A percentile compares a stretch with the other conserved stretches of the same genome.
Evolutionary conservation across 352 stramenopile genomes (phyloP).

Genomic region (Globisporangium cystogenes): DNA sequence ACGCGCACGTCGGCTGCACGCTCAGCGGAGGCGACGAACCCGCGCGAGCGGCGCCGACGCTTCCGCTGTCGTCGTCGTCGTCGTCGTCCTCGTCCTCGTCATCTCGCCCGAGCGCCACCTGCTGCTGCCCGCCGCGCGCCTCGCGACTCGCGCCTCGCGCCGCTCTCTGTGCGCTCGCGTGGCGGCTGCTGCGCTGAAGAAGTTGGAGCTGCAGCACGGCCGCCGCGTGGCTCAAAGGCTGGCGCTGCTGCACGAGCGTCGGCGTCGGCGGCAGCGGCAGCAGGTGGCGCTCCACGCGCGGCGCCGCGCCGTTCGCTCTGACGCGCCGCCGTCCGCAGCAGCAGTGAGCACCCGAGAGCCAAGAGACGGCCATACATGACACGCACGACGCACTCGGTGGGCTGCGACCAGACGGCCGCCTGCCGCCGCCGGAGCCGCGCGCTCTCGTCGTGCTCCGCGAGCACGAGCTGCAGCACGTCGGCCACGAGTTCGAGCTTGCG

Average conservation of each 20-base stretch:
- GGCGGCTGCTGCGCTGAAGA: constrained; percentile 3
- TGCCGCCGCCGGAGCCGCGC: constrained; percentile 32
- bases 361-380: too few species aligned
- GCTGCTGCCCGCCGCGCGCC: neutral
- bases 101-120: neutral
- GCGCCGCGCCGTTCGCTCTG: constrained; percentile 10
- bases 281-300: constrained; percentile 37
- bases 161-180: neutral
- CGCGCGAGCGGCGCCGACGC: neutral
- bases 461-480: constrained; percentile 39
- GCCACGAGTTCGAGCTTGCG: constrained; percentile 50
- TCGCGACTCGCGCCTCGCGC: neutral
- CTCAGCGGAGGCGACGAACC: too few species aligned
- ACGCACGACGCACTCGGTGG: constrained; percentile 16
- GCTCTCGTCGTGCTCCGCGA: constrained; percentile 44
- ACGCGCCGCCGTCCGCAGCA: neutral
- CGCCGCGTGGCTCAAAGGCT: constrained; percentile 20
- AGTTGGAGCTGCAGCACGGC: constrained; percentile 32
- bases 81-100: neutral
- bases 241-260: neutral
- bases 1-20: neutral
- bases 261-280: constrained; percentile 9
- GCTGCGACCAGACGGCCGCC: constrained; percentile 51
- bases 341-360: neutral
- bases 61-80: neutral